Evolutionary conservation across 345 rosid species (phyloP), one percentile per base, ranked within the genome.

Genomic region (Conringia planisiliqua): DNA sequence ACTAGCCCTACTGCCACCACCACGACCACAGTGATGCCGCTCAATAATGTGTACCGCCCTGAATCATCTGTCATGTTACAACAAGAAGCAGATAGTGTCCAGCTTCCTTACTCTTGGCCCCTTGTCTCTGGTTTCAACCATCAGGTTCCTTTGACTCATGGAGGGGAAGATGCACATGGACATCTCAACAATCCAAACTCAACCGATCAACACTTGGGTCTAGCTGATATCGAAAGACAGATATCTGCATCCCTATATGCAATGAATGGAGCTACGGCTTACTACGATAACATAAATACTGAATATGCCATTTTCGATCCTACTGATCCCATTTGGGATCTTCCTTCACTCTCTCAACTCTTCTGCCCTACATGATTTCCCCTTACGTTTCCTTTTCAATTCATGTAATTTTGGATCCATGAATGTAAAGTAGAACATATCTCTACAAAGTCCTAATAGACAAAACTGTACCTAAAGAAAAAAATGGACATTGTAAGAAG

Each of bases 241-340:
- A 79, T 88, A 17, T 86, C 92, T 13, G 93, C 94, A 32, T 90
- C 90, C 2, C 47, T 88, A 8, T 86, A 84, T 65, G 82, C 88
- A 0, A 83, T 83, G 85, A 83, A 81, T 69, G 98, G 92, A 68
- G 83, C 83, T 33, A 85, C 67, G 8, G 74, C 82, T 65, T 79
- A 70, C 86, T 80, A 80, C 17, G 84, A 84, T 58, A 79, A 39
- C 52, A 76, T 57, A 48, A 22, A 48, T 48, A 14, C 72, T 30
- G 81, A 77, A 2, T 71, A 77, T 40, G 63, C 81, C 33, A 79
- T 72, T 6, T 81, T 76, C 57, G 86, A 79, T 44, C 80, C 84
- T 10, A 72, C 67, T 8, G 90, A 82, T n/a, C 81, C 84, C 59
- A 46, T 85, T 44, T 88, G 93, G 93, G 96, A 89, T 84, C 72